Evolutionary conservation across 169 alveolate species (phyloP), one percentile per base, ranked within the genome.

Genomic region (Blepharisma undulans): DNA sequence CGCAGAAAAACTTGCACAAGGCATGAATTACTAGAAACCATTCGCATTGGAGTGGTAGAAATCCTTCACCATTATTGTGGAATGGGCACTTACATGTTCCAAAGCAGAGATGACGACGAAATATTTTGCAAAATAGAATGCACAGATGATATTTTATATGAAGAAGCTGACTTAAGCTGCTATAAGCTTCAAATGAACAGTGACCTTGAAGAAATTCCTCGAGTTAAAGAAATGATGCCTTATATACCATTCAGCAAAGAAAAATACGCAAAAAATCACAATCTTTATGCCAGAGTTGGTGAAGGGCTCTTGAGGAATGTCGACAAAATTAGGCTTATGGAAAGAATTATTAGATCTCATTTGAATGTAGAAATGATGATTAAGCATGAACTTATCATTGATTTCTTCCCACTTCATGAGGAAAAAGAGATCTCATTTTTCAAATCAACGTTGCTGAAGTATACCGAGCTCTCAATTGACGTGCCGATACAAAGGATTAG

Each of bases 61-160:
- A 72, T 86, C 84, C 84, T 86, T 1, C 80, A 86, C 72, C 59
- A 86, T 21, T 25, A 72, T 12, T 86, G 91, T 36, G 84, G 84
- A 12, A 30, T 86, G 72, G 84, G 84, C 8, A 71, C 91, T 66
- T 86, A 86, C 27, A n/a, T 29, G 25, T 86, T 86, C 66, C 59
- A 72, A 14, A 86, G 91, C 85, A 60, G 91, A 27, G 91, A 86
- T 32, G 33, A 86, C 22, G 91, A 86, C 27, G 91, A 86, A 72
- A 32, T 86, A 32, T 86, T 86, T 72, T 61, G 80, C 48, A 86
- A 86, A 72, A 60, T 71, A 10, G 60, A 32, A 5, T 71, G 22
- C 66, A 25, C 61, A 21, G 91, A 86, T 27, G 72, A 86, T 32
- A 29, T 71, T 61, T 72, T 86, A 32, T 32, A 61, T 21, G 32